phyloP scores from a whole-genome alignment of 2,329 filamentous ascomycete genomes.

The Diaporthe ampelina region DNA sequence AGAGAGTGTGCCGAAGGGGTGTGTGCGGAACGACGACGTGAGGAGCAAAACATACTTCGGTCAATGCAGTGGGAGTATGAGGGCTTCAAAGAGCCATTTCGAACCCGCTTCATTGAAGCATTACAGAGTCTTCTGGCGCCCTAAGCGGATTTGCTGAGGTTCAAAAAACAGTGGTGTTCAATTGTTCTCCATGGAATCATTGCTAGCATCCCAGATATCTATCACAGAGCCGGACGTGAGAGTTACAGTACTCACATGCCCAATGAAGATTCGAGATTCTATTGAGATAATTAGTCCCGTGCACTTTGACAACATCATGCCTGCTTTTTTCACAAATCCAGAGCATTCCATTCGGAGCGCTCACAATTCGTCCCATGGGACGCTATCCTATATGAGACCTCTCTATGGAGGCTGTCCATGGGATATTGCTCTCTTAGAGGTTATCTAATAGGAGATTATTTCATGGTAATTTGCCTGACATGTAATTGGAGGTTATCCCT shows the following conservation, averaged over 20 bases:
- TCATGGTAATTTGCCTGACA: not conserved
- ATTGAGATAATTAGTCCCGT: not conserved
- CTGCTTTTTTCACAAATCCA: too few relatives aligned
- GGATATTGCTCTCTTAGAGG: too few relatives aligned
- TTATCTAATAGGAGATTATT: too few relatives aligned
- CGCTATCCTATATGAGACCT: too few relatives aligned
- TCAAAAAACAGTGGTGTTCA: not conserved
- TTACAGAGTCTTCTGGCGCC: conserved; percentile 19
- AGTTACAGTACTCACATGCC: too few relatives aligned
- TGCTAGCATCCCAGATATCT: not conserved
- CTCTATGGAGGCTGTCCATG: too few relatives aligned
- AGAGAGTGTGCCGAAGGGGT: not conserved
- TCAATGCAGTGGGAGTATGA: conserved; percentile 8
- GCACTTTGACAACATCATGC: not conserved
- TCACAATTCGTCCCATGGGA: too few relatives aligned
- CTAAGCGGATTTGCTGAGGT: too few relatives aligned
- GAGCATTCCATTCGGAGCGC: too few relatives aligned
- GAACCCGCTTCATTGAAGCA: conserved; percentile 2
- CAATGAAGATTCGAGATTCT: not conserved
- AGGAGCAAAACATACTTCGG: conserved; percentile 21
- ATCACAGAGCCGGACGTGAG: not conserved
- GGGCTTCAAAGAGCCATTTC: conserved; percentile 13
- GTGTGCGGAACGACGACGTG: not conserved
- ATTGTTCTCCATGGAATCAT: not conserved
- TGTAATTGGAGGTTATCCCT: not conserved